phyloP scores from a whole-genome alignment of 768 basidiomycete species.

The Gloeostereum incarnatum region DNA sequence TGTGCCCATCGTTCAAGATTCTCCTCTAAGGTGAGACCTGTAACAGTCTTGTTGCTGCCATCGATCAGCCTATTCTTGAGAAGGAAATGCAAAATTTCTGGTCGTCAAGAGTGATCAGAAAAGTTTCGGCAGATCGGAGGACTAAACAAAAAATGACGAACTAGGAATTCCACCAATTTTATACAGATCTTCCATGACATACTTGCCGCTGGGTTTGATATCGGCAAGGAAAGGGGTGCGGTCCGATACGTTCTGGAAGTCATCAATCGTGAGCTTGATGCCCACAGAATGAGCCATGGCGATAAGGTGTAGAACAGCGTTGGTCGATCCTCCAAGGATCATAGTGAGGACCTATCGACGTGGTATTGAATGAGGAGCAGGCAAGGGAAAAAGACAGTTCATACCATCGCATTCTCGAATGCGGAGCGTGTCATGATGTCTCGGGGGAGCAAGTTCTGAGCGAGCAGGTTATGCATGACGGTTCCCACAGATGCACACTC shows the following conservation, averaged over 20 bases:
- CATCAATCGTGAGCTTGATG: constrained; percentile 79
- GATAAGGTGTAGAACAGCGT: constrained; percentile 94
- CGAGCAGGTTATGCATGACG: constrained; percentile 80
- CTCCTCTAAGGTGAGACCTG: constrained; percentile 83
- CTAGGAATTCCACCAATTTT: constrained; percentile 95
- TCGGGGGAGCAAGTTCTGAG: constrained; percentile 85
- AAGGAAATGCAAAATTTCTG: constrained; percentile 81
- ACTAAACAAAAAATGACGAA: constrained; percentile 26
- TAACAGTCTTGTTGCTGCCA: constrained; percentile 86
- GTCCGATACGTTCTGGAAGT: constrained; percentile 92
- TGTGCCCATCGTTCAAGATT: constrained; percentile 87
- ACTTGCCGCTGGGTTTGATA: constrained; percentile 95
- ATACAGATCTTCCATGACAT: constrained; percentile 97
- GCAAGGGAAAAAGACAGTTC: constrained; percentile 7
- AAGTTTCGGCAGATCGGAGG: background rate
- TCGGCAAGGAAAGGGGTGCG: constrained; percentile 91
- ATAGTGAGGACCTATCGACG: constrained; percentile 79
- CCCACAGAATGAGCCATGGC: constrained; percentile 96
- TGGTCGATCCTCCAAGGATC: constrained; percentile 96
- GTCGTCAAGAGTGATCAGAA: background rate
- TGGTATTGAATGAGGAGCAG: background rate
- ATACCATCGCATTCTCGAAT: constrained; percentile 96
- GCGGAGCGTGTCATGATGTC: constrained; percentile 97
- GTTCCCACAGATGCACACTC: constrained; percentile 79
- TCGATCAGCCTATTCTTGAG: constrained; percentile 84